These are phyloP conservation scores for Ustilago shanxiensis DNA, from an alignment of 1,284 basidiomycete genomes.

Conservation along the genomic window DNA sequence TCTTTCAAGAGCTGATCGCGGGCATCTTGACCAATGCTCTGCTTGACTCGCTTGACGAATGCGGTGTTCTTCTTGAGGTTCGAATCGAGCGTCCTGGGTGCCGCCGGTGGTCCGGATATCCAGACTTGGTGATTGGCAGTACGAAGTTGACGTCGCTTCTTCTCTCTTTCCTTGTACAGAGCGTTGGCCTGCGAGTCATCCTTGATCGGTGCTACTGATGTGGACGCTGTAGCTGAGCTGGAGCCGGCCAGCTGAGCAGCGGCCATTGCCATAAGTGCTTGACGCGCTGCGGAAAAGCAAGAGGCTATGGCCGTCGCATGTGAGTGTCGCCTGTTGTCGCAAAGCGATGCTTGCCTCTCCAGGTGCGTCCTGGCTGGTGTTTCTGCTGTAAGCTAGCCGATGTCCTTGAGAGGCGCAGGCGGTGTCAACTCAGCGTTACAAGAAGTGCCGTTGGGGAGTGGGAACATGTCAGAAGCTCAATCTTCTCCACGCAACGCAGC, in stretches of 20 bases:
- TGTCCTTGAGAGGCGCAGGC: not conserved
- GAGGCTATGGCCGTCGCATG: slow-evolving; percentile 14
- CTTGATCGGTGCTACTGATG: slow-evolving; percentile 19
- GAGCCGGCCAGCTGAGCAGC: slow-evolving; percentile 10
- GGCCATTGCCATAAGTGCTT: slow-evolving; percentile 17
- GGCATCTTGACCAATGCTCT: slow-evolving; percentile 57
- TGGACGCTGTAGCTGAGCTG: slow-evolving; percentile 16
- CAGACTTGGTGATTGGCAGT: slow-evolving; percentile 51
- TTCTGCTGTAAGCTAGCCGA: too few relatives aligned
- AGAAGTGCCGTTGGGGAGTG: not conserved
- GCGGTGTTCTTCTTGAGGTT: slow-evolving; percentile 68
- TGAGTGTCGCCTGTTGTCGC: too few relatives aligned
- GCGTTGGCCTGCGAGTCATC: slow-evolving; percentile 35
- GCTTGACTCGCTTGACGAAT: slow-evolving; percentile 65
- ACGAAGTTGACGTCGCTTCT: slow-evolving; percentile 50
- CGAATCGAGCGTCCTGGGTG: slow-evolving; percentile 55
- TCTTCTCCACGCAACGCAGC: not conserved
- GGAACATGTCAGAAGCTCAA: not conserved
- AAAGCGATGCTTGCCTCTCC: too few relatives aligned
- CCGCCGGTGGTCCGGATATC: slow-evolving; percentile 37
- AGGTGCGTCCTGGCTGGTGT: too few relatives aligned
- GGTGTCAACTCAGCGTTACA: not conserved
- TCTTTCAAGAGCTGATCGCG: slow-evolving; percentile 76
- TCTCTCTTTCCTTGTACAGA: slow-evolving; percentile 54
- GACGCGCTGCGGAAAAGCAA: not conserved